These are phyloP conservation scores for Drosera spatulata DNA, from an alignment of 179 eudicot species.

Conservation along the genomic window DNA sequence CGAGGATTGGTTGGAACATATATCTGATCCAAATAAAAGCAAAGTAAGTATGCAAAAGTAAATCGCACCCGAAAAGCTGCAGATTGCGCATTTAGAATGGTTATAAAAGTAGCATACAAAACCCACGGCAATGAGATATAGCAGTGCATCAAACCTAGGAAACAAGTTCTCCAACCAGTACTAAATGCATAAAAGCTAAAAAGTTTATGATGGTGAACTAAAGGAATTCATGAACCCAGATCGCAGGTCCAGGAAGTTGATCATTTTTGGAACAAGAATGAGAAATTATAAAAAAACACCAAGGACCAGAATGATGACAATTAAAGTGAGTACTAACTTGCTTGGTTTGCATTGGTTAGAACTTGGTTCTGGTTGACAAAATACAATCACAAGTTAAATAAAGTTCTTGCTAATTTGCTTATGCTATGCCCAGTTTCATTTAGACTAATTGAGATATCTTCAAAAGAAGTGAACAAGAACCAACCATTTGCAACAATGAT, in stretches of 20 bases:
- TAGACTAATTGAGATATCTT: too few species aligned
- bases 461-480: background rate
- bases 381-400: too few species aligned
- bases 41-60: background rate
- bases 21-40: constrained; percentile 33
- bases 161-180: background rate
- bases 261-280: too few species aligned
- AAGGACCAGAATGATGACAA: too few species aligned
- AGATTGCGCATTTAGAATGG: constrained; percentile 1
- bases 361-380: too few species aligned
- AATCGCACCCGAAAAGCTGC: constrained; percentile 3
- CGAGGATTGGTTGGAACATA: constrained; percentile 87
- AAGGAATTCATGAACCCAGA: background rate
- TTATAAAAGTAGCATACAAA: background rate
- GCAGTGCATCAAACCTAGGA: background rate
- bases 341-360: too few species aligned
- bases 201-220: background rate
- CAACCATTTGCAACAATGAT: background rate
- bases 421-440: too few species aligned
- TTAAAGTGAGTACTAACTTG: too few species aligned
- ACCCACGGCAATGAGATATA: background rate
- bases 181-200: background rate
- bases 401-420: too few species aligned
- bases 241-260: too few species aligned
- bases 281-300: too few species aligned